Percentiles rank a stretch among this genome's conserved stretches.
These are phyloP conservation scores for Arthrobotrys conoides DNA, from an alignment of 2,329 filamentous ascomycete species.

Conservation along the genomic window DNA sequence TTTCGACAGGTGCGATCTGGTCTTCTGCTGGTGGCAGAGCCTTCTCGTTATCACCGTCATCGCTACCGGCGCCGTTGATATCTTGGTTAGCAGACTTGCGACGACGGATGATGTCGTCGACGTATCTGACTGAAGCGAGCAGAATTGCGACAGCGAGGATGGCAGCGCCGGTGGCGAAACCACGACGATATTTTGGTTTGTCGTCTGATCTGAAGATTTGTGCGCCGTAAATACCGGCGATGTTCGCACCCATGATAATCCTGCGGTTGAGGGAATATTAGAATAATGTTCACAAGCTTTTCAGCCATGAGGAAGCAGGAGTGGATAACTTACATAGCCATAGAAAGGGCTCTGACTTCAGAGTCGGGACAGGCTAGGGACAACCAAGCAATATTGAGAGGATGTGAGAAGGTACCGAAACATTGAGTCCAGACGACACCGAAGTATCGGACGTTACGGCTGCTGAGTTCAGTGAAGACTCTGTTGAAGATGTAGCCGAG, in stretches of 20 bases:
- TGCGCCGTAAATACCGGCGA: constrained; percentile 74
- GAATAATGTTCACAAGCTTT: background rate
- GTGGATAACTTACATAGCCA: constrained; percentile 71
- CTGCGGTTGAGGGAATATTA: constrained; percentile 62
- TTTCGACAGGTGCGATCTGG: constrained; percentile 27
- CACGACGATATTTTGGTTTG: constrained; percentile 70
- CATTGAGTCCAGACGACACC: constrained; percentile 73
- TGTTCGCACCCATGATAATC: constrained; percentile 76
- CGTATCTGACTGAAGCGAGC: constrained; percentile 68
- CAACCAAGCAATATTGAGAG: constrained; percentile 75
- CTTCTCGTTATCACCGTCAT: constrained; percentile 47
- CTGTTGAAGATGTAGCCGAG: constrained; percentile 73
- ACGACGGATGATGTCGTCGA: constrained; percentile 67
- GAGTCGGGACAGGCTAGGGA: constrained; percentile 73
- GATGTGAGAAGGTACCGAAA: constrained; percentile 72
- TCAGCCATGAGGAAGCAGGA: background rate
- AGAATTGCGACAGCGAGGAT: constrained; percentile 69
- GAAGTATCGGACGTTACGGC: constrained; percentile 70
- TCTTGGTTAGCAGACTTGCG: constrained; percentile 56
- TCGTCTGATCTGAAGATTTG: constrained; percentile 74
- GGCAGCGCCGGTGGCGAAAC: constrained; percentile 69
- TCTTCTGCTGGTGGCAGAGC: constrained; percentile 43
- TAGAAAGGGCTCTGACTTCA: constrained; percentile 73
- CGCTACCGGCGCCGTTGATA: constrained; percentile 22
- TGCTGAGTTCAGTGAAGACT: constrained; percentile 69